Evolutionary conservation across 805 yeast species (phyloP).

Genomic region (Middelhovenomyces tepae): DNA sequence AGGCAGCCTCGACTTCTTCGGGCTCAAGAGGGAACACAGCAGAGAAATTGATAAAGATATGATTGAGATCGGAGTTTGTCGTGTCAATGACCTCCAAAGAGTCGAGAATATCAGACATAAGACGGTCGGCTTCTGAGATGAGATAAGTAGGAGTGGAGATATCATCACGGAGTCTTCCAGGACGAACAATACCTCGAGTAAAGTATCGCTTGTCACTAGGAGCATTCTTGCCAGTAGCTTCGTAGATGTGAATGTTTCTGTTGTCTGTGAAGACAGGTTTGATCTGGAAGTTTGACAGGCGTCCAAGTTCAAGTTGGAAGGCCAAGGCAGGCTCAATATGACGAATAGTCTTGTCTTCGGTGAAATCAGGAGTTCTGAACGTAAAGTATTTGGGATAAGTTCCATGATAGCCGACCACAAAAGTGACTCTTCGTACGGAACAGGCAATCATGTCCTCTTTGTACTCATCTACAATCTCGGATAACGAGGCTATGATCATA

Average conservation of each 20-base stretch:
- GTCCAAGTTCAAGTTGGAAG: conserved; percentile 89
- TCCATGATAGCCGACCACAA: conserved; percentile 80
- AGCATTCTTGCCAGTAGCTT: conserved; percentile 90
- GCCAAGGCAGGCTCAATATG: conserved; percentile 98
- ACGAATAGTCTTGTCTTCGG: conserved; percentile 88
- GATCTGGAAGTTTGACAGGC: conserved; percentile 90
- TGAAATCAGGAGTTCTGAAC: conserved; percentile 78
- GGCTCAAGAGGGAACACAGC: conserved; percentile 93
- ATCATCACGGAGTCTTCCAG: conserved; percentile 90
- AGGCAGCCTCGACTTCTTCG: conserved; percentile 93
- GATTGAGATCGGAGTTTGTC: conserved; percentile 90
- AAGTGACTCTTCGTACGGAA: conserved; percentile 85
- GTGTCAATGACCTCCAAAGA: conserved; percentile 92
- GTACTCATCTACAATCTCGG: conserved; percentile 56
- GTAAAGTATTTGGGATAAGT: conserved; percentile 92
- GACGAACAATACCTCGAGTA: conserved; percentile 94
- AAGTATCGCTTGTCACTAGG: conserved; percentile 91
- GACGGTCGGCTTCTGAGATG: conserved; percentile 91
- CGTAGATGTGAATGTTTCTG: conserved; percentile 95
- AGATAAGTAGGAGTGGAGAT: conserved; percentile 87
- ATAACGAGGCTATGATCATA: conserved; percentile 53
- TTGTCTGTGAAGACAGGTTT: conserved; percentile 93
- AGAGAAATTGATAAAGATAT: conserved; percentile 92
- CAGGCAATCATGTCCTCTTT: conserved; percentile 62
- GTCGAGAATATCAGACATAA: conserved; percentile 93